phyloP scores from a whole-genome alignment of 306 rosid species.

The Trifolium subterraneum region DNA sequence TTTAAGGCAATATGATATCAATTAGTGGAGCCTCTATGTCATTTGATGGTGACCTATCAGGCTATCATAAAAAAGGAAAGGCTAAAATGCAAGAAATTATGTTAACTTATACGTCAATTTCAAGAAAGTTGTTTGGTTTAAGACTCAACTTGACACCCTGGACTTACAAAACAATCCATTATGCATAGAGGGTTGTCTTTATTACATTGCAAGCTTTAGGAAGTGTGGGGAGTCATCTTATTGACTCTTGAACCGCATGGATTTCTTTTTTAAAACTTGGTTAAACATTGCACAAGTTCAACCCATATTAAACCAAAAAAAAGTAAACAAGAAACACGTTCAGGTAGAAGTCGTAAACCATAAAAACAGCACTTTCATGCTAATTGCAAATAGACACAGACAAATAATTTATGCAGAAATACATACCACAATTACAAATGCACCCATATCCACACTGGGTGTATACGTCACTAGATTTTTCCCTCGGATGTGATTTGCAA shows the following conservation, averaged over 20 bases:
- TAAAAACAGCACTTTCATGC: conserved; percentile 21
- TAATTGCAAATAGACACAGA: conserved; percentile 25
- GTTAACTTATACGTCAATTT: background rate
- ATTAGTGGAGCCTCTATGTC: background rate
- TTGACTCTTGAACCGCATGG: no score
- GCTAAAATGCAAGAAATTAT: conserved; percentile 14
- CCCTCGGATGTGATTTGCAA: conserved; percentile 84
- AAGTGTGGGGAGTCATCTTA: no score
- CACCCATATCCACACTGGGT: conserved; percentile 99
- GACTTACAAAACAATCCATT: background rate
- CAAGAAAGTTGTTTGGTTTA: background rate
- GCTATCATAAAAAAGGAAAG: background rate
- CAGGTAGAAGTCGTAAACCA: no score
- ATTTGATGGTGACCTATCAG: conserved; percentile 15
- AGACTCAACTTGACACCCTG: background rate
- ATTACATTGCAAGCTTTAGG: no score
- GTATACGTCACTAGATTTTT: conserved; percentile 81
- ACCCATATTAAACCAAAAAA: no score
- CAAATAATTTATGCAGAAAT: conserved; percentile 30
- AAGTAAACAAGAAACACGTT: no score
- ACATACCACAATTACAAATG: conserved; percentile 95
- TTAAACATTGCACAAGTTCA: no score
- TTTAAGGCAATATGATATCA: background rate
- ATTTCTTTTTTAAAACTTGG: no score
- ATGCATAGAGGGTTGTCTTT: no score